A percentile compares a stretch with the other conserved stretches of the same genome.
These are phyloP conservation scores for Leavenworthia alabamica DNA, from an alignment of 345 rosid species.

Conservation along the genomic window DNA sequence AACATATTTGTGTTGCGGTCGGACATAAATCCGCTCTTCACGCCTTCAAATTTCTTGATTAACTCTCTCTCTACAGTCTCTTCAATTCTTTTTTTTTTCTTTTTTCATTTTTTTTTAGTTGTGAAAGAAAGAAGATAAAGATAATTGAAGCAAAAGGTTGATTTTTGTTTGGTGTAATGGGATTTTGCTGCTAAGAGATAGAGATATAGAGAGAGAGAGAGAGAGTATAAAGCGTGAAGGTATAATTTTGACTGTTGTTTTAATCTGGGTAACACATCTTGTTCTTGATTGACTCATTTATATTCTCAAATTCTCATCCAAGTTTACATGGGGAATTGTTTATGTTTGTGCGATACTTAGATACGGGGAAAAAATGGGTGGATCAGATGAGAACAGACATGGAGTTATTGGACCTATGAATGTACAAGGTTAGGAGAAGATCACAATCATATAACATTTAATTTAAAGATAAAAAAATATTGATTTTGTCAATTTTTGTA, in stretches of 20 bases:
- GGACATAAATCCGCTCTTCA: constrained; percentile 59
- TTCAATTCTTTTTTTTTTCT: not conserved
- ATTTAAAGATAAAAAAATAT: too few species aligned
- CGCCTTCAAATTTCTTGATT: constrained; percentile 30
- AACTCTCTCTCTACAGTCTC: not conserved
- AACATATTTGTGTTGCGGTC: constrained; percentile 30
- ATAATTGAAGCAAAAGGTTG: constrained; percentile 6
- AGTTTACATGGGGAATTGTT: not conserved
- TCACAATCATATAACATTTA: not conserved
- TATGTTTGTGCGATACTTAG: not conserved
- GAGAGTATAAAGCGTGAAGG: constrained; percentile 1
- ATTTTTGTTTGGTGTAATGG: constrained; percentile 27
- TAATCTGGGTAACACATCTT: constrained; percentile 23
- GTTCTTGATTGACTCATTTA: constrained; percentile 12
- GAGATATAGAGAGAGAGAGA: constrained; percentile 14
- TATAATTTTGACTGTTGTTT: constrained; percentile 1
- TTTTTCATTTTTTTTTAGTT: not conserved
- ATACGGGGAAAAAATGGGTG: constrained; percentile 41
- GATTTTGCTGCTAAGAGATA: constrained; percentile 22
- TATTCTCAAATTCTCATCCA: not conserved
- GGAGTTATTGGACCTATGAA: constrained; percentile 52
- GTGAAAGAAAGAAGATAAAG: constrained; percentile 8
- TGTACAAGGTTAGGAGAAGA: constrained; percentile 56
- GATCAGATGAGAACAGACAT: constrained; percentile 74
- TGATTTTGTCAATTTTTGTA: not conserved